These are phyloP conservation scores for Candida incommunis DNA, from an alignment of 805 yeast genomes.

Conservation along the genomic window DNA sequence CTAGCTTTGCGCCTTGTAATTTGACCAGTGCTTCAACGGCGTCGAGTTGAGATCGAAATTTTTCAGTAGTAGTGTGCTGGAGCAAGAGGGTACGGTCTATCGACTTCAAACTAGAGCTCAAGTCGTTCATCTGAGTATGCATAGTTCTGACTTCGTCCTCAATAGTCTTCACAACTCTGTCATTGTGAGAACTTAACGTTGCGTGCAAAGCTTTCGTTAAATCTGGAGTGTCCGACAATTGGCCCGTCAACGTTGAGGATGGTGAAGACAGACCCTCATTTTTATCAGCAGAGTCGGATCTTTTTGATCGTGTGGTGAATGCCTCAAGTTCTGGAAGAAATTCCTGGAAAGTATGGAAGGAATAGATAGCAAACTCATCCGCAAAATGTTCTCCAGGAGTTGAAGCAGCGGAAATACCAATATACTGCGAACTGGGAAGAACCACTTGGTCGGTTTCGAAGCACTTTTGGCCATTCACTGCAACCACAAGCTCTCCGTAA, in stretches of 20 bases:
- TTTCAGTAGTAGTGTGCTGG: background rate
- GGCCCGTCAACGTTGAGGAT: background rate
- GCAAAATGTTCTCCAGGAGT: background rate
- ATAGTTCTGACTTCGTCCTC: background rate
- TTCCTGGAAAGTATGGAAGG: background rate
- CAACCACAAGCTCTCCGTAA: conserved; percentile 18
- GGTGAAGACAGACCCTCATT: background rate
- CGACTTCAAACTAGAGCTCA: background rate
- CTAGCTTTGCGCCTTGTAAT: background rate
- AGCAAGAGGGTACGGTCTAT: background rate
- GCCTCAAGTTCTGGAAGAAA: background rate
- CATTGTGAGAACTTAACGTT: background rate
- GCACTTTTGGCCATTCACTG: conserved; percentile 25
- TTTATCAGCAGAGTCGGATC: background rate
- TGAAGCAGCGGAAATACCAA: conserved; percentile 22
- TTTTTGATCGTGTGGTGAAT: background rate
- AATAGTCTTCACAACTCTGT: background rate
- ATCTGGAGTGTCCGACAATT: background rate
- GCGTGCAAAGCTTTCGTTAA: background rate
- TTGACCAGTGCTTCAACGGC: background rate
- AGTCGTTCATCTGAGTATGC: background rate
- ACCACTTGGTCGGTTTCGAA: conserved; percentile 19
- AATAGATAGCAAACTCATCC: background rate
- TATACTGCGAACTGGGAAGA: conserved; percentile 19
- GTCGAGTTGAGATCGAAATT: background rate